Conservation (phyloP, 176 grass and related monocot species). For the Aechmea fasciata region DNA sequence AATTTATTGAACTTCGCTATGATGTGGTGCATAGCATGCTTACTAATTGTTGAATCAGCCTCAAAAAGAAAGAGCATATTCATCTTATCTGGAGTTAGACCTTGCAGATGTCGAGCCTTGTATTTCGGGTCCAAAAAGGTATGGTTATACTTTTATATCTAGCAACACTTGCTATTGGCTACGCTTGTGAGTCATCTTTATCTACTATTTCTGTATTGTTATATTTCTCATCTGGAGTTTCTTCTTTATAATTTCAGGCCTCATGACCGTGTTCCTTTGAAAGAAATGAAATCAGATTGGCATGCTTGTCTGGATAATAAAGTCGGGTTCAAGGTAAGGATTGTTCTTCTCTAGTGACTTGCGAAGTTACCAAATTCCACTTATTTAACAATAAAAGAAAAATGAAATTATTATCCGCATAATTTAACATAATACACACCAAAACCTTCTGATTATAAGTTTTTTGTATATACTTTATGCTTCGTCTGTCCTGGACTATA, state of each 20-base stretch:
- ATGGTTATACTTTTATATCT: not conserved
- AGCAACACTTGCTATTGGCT: not conserved
- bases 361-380: too few species aligned
- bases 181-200: not conserved
- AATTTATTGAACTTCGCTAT: slow-evolving; percentile 1
- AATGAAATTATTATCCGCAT: too few species aligned
- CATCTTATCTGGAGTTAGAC: slow-evolving; percentile 75
- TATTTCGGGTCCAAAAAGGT: slow-evolving; percentile 89
- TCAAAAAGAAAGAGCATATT: slow-evolving; percentile 61
- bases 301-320: slow-evolving; percentile 65
- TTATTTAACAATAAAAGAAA: too few species aligned
- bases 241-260: slow-evolving; percentile 38
- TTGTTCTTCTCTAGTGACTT: not conserved
- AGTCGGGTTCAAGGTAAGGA: slow-evolving; percentile 71
- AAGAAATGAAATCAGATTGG: slow-evolving; percentile 94
- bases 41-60: slow-evolving; percentile 39
- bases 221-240: slow-evolving; percentile 6
- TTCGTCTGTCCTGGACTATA: not conserved
- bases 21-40: not conserved
- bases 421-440: not conserved
- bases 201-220: not conserved
- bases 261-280: slow-evolving; percentile 84
- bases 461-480: not conserved
- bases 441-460: not conserved
- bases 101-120: slow-evolving; percentile 70